phyloP scores from a whole-genome alignment of 257 asterid genomes.

The Capsicum pubescens region DNA sequence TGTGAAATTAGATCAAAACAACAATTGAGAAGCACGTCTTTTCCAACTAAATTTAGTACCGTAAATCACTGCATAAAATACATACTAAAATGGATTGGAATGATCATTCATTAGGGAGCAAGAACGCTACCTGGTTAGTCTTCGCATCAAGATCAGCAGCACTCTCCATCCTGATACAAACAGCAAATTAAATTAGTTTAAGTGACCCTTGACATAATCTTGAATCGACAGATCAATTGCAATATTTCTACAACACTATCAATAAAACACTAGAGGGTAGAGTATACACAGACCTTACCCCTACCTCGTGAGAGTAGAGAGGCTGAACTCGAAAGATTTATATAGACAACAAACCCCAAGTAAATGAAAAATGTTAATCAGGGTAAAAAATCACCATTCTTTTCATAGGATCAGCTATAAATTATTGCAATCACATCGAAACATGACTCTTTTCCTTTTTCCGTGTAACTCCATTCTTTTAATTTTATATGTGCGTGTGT shows the following conservation, averaged over 20 bases:
- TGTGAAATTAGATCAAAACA: too few relatives aligned
- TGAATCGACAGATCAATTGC: background rate
- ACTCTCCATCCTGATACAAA: conserved; percentile 44
- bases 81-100: background rate
- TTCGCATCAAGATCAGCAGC: conserved; percentile 38
- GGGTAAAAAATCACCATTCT: background rate
- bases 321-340: too few relatives aligned
- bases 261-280: too few relatives aligned
- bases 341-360: background rate
- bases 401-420: background rate
- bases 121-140: conserved; percentile 44
- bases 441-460: background rate
- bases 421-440: background rate
- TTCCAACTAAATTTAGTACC: background rate
- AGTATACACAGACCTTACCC: too few relatives aligned
- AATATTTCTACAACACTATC: too few relatives aligned
- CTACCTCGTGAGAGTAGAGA: too few relatives aligned
- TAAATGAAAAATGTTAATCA: background rate
- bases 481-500: background rate
- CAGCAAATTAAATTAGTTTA: background rate
- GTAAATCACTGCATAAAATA: background rate
- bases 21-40: too few relatives aligned
- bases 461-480: background rate
- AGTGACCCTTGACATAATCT: background rate
- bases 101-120: background rate